Conservation (phyloP, 1,284 basidiomycete genomes). For the Trichosporon coremiiforme region DNA sequence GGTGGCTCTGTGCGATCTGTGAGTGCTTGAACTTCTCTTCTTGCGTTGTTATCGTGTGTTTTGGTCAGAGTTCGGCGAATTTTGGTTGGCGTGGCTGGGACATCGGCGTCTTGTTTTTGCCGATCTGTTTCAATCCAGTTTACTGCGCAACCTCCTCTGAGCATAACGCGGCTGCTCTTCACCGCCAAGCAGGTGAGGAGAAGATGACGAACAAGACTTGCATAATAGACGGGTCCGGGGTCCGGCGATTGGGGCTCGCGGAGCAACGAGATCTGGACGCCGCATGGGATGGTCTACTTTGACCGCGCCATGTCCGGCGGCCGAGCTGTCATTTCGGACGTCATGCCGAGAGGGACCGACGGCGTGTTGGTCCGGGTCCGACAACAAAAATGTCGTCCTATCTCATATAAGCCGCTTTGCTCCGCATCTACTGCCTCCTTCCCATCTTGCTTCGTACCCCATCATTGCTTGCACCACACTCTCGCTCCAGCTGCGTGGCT, state of each 20-base stretch:
- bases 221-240: background rate
- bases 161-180: background rate
- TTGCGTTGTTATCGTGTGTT: background rate
- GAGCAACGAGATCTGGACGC: background rate
- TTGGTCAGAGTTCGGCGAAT: background rate
- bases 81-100: background rate
- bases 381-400: no score
- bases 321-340: background rate
- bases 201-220: background rate
- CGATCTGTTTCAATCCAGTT: background rate
- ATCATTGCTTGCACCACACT: background rate
- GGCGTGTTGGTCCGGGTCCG: background rate
- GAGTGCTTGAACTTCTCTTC: background rate
- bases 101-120: background rate
- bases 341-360: background rate
- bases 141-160: background rate
- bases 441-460: background rate
- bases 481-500: no score
- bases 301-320: conserved; percentile 5
- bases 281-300: background rate
- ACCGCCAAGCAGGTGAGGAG: background rate
- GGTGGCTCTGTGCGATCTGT: conserved; percentile 50
- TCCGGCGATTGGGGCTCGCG: background rate
- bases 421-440: background rate
- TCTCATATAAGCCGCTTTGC: background rate